Evolutionary conservation across 768 basidiomycete genomes (phyloP).

Genomic region (Collybia mongolica): DNA sequence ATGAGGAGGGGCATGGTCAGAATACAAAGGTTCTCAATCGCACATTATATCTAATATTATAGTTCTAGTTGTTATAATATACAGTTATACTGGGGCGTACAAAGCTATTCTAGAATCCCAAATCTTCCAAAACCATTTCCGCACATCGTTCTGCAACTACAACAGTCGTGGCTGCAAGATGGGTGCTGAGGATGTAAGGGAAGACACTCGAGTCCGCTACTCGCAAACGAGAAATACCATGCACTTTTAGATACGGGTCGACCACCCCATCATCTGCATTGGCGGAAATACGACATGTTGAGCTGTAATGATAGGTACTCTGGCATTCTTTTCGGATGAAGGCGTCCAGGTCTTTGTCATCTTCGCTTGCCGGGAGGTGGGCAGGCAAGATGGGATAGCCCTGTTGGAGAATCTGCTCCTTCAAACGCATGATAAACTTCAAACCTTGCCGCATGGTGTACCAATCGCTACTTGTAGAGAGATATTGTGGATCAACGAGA

Average conservation of each 20-base stretch:
- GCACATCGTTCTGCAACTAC: conserved; percentile 20
- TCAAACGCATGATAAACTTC: no score
- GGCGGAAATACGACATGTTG: conserved; percentile 34
- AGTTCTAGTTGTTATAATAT: neutral
- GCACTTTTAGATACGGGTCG: conserved; percentile 17
- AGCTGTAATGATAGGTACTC: conserved; percentile 33
- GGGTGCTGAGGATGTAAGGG: conserved; percentile 14
- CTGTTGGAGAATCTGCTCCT: no score
- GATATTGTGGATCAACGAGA: conserved; percentile 24
- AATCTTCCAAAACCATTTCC: no score
- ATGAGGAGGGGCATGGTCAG: no score
- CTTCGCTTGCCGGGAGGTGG: no score
- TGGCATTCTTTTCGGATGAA: conserved; percentile 18
- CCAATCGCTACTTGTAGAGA: no score
- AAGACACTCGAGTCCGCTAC: conserved; percentile 19
- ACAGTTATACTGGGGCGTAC: no score
- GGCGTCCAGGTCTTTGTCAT: conserved; percentile 26
- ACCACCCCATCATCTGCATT: conserved; percentile 21
- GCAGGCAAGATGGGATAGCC: no score
- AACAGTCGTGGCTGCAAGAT: conserved; percentile 13
- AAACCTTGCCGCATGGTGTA: no score
- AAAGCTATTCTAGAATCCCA: no score
- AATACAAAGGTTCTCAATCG: no score
- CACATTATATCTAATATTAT: no score
- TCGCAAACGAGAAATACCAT: conserved; percentile 16